These are phyloP conservation scores for Blastobotrys apis DNA, from an alignment of 1,139 yeast genomes.

Conservation along the genomic window DNA sequence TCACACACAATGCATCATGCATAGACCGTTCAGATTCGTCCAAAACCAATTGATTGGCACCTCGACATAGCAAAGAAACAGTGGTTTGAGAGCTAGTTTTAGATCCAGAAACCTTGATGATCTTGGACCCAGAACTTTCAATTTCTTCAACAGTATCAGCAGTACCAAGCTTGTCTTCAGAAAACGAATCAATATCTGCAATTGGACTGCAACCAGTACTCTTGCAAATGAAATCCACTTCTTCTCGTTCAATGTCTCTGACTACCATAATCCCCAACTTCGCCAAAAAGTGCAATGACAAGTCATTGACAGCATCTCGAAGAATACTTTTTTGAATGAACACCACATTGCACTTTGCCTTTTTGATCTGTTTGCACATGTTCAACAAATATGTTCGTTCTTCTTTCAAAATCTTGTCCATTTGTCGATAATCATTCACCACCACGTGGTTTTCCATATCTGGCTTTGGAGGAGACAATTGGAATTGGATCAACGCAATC, in stretches of 20 bases:
- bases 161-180: conserved; percentile 86
- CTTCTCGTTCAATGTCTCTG: conserved; percentile 95
- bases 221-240: conserved; percentile 87
- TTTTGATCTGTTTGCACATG: conserved; percentile 92
- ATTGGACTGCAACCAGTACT: conserved; percentile 93
- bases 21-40: conserved; percentile 96
- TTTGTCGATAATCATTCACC: conserved; percentile 95
- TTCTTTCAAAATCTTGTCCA: conserved; percentile 97
- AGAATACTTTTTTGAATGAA: conserved; percentile 91
- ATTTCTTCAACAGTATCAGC: conserved; percentile 93
- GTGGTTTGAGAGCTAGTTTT: conserved; percentile 58
- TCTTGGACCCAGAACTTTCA: conserved; percentile 89
- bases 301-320: conserved; percentile 95
- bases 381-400: conserved; percentile 93
- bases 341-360: conserved; percentile 92
- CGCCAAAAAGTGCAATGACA: conserved; percentile 90
- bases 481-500: conserved; percentile 91
- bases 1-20: conserved; percentile 95
- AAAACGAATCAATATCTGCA: conserved; percentile 88
- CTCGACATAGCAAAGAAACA: conserved; percentile 88
- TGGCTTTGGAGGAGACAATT: conserved; percentile 97
- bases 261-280: conserved; percentile 91
- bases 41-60: conserved; percentile 83
- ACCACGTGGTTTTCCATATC: conserved; percentile 98
- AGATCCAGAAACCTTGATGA: conserved; percentile 87